Conservation (phyloP, 2,329 filamentous ascomycete species). For the Emmonsiellopsis sp. region DNA sequence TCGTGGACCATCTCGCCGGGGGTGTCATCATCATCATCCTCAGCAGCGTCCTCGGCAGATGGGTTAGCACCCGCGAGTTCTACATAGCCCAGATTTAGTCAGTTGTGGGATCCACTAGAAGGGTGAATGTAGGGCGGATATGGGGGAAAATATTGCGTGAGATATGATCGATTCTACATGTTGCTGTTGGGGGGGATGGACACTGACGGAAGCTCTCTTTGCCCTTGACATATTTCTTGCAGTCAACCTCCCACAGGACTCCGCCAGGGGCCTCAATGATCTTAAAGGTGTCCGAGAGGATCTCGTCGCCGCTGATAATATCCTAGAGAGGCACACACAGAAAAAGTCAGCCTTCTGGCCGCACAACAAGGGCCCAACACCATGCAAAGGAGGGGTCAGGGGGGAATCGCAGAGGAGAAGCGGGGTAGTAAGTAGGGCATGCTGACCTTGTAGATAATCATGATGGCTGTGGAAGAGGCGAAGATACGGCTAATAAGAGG, state of each 20-base stretch:
- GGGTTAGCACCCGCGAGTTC: constrained; percentile 72
- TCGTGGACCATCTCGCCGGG: constrained; percentile 66
- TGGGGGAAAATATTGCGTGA: not conserved
- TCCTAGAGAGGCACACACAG: constrained; percentile 50
- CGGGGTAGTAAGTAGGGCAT: not conserved
- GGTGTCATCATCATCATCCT: constrained; percentile 57
- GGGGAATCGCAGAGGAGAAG: not conserved
- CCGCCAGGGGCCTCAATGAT: constrained; percentile 64
- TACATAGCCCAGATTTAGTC: constrained; percentile 1
- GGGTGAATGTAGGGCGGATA: not conserved
- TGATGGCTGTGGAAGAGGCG: constrained; percentile 40
- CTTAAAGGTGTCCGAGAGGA: constrained; percentile 91
- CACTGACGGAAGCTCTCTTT: constrained; percentile 61
- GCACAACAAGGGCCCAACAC: not conserved
- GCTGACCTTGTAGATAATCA: constrained; percentile 64
- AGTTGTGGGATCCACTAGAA: not conserved
- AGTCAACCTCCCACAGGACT: constrained; percentile 82
- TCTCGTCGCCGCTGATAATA: constrained; percentile 79
- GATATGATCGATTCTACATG: no score
- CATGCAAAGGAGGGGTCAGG: constrained; percentile 2
- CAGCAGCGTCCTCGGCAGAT: constrained; percentile 75
- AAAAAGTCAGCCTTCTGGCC: constrained; percentile 6
- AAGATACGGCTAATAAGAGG: no score
- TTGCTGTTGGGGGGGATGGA: not conserved
- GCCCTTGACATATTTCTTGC: constrained; percentile 76